A percentile compares a stretch with the other conserved stretches of the same genome.
These are phyloP conservation scores for Dichotomopilus funicola DNA, from an alignment of 2,329 filamentous ascomycete genomes.

Conservation along the genomic window DNA sequence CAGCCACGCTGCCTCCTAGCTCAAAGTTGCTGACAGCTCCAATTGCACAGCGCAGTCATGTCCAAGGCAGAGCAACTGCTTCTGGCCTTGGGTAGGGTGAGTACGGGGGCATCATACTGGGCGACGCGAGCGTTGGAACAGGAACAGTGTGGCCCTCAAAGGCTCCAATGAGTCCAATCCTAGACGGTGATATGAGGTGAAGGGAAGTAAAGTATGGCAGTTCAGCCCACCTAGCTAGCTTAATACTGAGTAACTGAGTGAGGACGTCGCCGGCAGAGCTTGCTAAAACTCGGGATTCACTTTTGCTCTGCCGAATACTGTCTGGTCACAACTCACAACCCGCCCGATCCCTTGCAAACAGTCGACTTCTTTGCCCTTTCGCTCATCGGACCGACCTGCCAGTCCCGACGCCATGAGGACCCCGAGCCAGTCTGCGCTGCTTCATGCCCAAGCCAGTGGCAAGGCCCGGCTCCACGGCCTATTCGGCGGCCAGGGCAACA, in stretches of 20 bases:
- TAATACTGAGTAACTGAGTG: neutral
- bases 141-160: neutral
- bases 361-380: neutral
- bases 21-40: neutral
- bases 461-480: neutral
- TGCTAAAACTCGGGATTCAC: neutral
- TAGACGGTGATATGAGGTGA: neutral
- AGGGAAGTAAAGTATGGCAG: neutral
- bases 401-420: neutral
- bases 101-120: neutral
- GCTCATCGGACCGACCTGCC: neutral
- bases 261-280: neutral
- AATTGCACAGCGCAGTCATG: neutral
- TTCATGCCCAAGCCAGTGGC: neutral
- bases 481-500: constrained; percentile 4
- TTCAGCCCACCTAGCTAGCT: neutral
- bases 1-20: neutral
- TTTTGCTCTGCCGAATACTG: neutral
- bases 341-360: neutral
- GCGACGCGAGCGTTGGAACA: neutral
- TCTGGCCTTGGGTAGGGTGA: neutral
- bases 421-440: neutral
- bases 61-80: neutral
- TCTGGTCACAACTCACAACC: neutral
- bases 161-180: neutral